Evolutionary conservation across 148 eudicot genomes (phyloP), one percentile per base, ranked within the genome.

Genomic region (Polygonum maritimum): DNA sequence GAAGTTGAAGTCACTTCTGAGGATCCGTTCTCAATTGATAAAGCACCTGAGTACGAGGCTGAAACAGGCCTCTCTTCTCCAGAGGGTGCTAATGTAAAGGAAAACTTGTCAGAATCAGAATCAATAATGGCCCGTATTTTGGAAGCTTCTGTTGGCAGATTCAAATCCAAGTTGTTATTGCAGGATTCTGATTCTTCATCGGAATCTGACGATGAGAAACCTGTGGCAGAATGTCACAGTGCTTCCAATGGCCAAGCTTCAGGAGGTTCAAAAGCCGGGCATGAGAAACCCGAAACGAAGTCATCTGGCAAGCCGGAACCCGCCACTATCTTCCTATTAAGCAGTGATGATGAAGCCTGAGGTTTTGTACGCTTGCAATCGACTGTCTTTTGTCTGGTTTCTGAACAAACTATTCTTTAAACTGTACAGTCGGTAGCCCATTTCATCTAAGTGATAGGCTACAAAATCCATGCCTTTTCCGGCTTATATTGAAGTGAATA

Each of bases 161-260:
- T 26, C 22, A 71, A 81, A 47, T 79, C 63, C 48, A 74, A 71
- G 51, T 75, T 49, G 51, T 77, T 49, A 47, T 19, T 69, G 21
- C 72, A 75, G 3, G 60, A 63, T 36, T 75, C 84, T 75, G 71
- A 5, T 63, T 79, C 83, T 2, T 74, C 84, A 7, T 73, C 78
- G 15, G 82, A 79, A n/a, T 75, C 36, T 33, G 86, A 79, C 60
- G 48, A 81, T 12, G 83, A 81, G 47, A 76, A 62, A 13, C 38
- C 45, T 44, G 67, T 52, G 44, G 19, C 44, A 15, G 44, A 35
- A 67, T 35, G 45, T 67, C 45, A 67, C 16, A 67, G 45, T 76
- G 69, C 40, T 21, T 35, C 51, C 73, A 18, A 39, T 19, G 38
- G 69, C 18, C 40, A 40, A 52, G 69, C 31, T 2, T 13, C 54